Base-by-base conservation (phyloP, 371 early-diverging fungal genomes). In the Mortierella sp. region DNA sequence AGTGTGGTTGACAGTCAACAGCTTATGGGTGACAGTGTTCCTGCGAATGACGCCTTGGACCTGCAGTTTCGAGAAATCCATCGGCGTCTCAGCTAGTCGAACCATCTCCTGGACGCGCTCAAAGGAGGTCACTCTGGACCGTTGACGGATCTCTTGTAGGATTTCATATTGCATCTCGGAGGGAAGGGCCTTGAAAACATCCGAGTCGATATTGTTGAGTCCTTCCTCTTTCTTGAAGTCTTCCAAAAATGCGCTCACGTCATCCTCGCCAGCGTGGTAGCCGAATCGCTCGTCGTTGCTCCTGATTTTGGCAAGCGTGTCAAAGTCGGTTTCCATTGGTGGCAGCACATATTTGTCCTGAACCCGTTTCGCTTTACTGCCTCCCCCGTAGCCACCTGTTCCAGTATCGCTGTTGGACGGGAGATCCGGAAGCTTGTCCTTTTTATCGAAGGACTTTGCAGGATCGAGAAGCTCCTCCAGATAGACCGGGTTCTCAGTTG, bases 61-160 rank as follows among this genome's bases (percentile, higher is more conserved):
- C 84, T 99, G 99, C 58, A 95, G 90, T 72, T 95, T 92, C 60
- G 97, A 97, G 84, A 99, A 99, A 75, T 97, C 98, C 68, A 95
- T 79, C 0, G 97, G 94, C 0, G 93, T 95, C 32, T 89, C 76
- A 16, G 87, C 75, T 32, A 78, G 58, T 1, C 92, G 85, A 0
- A 94, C 80, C 96, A 97, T 96, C 49, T 92, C 88, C 77, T 96
- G 92, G 21, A 97, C 88, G 24, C 97, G 92, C 32, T 93, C 91
- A 85, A 92, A 92, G 4, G 95, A 96, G 0, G 97, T 95, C 75
- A 95, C 94, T 2, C 99, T 90, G 7, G 97, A 96, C 60, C 93
- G 93, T 18, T 91, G 85, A 75, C 95, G 97, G n/a, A 97, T 87
- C 32, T 97, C 97, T 48, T 95, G 92, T 27, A 99, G 91, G 35